Base-by-base conservation (phyloP, 148 eudicot genomes). In the Silene conica region DNA sequence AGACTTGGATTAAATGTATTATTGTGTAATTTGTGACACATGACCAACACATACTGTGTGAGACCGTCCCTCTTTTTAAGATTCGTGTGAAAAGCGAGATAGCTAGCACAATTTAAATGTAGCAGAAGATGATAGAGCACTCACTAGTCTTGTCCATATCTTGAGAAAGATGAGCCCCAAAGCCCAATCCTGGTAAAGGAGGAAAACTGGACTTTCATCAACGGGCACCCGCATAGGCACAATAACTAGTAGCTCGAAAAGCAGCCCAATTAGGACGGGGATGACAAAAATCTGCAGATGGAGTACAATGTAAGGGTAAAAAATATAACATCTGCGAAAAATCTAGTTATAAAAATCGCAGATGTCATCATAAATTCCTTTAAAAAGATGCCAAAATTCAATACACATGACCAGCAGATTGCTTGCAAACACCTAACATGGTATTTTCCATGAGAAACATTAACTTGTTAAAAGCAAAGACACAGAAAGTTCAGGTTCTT, bases 151-250 rank as follows among this genome's bases (percentile, higher is more conserved):
- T 22, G 99, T 96, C 99, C 99, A 92, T 71, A 92, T 92, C 86
- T 92, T 96, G 18, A 96, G 81, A 77, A 96, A 96, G 75, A 92
- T 87, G 1, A 96, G 90, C 28, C 99, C 99, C 73, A 92, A 81
- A 75, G 96, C 99, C 99, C 99, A 96, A 73, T 96, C 99, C 77
- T 96, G 99, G 85, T 92, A 96, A 21, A 96, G 83, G 73, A 92
- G 96, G 85, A 96, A 96, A 65, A 96, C 97, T 43, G 99, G 99
- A 83, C 99, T 96, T 84, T 96, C 99, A 80, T 96, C 96, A 11
- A 92, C 84, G 4, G 99, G 97, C 63, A 96, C 97, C 74, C 99
- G 87, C 99, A 96, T 92, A 5, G 99, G 99, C 65, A 92, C 99
- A 73, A 96, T 92, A 54, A 96, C 97, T 73, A 96, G 79, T 43